A percentile compares a stretch with the other conserved stretches of the same genome.
These are phyloP conservation scores for Wickerhamomyces subpelliculosus DNA, from an alignment of 805 yeast species.

Conservation along the genomic window DNA sequence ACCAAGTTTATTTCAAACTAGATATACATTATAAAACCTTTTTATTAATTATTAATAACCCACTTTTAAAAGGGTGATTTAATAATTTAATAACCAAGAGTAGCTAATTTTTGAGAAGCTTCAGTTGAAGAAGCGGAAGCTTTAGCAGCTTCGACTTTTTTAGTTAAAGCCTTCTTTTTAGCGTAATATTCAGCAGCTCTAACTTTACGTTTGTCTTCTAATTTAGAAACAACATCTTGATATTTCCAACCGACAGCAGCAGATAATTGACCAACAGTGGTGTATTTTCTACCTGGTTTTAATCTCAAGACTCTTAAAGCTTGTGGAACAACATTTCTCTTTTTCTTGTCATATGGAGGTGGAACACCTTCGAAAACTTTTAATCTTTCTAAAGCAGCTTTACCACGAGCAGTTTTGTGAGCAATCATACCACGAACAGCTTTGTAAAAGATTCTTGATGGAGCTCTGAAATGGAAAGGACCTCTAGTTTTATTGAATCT, in stretches of 20 bases:
- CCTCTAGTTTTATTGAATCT: conserved; percentile 98
- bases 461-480: conserved; percentile 99
- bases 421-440: conserved; percentile 99
- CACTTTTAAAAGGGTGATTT: no score
- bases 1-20: not conserved
- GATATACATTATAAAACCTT: not conserved
- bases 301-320: conserved; percentile 98
- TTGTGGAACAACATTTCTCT: conserved; percentile 99
- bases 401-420: conserved; percentile 99
- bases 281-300: conserved; percentile 99
- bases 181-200: conserved; percentile 98
- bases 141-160: conserved; percentile 84
- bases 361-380: conserved; percentile 99
- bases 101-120: conserved; percentile 88
- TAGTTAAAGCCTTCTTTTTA: conserved; percentile 93
- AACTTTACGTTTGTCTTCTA: conserved; percentile 99
- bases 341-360: conserved; percentile 99
- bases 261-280: conserved; percentile 94
- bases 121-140: conserved; percentile 85
- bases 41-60: no score
- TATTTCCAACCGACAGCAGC: conserved; percentile 99
- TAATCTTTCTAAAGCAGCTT: conserved; percentile 98
- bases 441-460: conserved; percentile 99
- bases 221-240: conserved; percentile 94
- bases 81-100: conserved; percentile 85